Evolutionary conservation across 2,329 filamentous ascomycete species (phyloP), one percentile per base, ranked within the genome.

Genomic region (Fusarium staphyleae): DNA sequence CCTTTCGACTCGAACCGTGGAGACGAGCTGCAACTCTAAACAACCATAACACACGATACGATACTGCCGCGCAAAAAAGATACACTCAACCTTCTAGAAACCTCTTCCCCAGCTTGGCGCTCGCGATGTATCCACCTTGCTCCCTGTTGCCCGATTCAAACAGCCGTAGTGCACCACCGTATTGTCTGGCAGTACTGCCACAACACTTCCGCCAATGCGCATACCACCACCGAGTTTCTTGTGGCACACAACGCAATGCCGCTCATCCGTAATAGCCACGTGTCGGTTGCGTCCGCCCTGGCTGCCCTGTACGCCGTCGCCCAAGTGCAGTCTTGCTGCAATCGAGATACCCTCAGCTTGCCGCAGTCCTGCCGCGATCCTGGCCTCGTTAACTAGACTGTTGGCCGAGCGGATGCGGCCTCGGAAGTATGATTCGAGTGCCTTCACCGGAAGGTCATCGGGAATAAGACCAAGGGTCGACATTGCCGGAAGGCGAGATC

Each of bases 191-290:
- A 95, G 82, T 11, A 97, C 93, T 33, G 93, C 88, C 54, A 98
- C 89, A 14, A 96, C 95, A 72, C 90, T 96, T 4, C 91, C 89
- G 2, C 93, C 93, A 63, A 98, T 85, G 56, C 95, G 79, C 80
- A 97, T 97, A 69, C 73, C 72, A 2, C 91, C 89, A 1, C 93
- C 93, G 61, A 99, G 83, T 62, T 95, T 81, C 79, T 97, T 98
- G 73, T 96, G 89, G 71, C 95, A 99, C 13, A 96, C 90, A 11
- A 89, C 87, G 71, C 95, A 99, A 48, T 96, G 88, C 44, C 91
- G 81, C 69, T 98, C 93, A 66, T 99, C 93, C 9, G 84, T 86
- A 44, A 99, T 87, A 15, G 91, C 85, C 10, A 97, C 92, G 62
- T 91, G 83, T 47, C 82, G 74, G 63, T 82, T 85, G 45, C 80